Evolutionary conservation across 2,329 filamentous ascomycete species (phyloP).

Genomic region (Lojkania enalia): DNA sequence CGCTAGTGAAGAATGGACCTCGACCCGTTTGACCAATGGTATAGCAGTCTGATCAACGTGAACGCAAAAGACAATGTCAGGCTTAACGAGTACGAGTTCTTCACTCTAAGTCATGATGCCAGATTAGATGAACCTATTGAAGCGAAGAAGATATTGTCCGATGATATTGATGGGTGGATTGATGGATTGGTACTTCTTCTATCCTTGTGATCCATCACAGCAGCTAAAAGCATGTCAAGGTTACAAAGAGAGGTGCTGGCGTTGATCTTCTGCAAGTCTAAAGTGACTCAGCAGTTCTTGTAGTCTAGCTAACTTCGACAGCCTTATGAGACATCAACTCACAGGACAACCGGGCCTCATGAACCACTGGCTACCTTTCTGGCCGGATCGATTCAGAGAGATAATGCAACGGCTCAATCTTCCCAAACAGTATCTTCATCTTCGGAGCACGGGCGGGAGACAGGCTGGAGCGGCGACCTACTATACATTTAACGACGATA

Average conservation of each 20-base stretch:
- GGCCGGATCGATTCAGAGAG: neutral
- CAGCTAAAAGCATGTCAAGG: neutral
- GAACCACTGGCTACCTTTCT: constrained; percentile 3
- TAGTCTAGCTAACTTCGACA: constrained; percentile 1
- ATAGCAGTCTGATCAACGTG: constrained; percentile 5
- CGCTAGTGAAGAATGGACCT: neutral
- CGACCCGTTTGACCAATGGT: constrained; percentile 11
- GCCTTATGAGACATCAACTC: constrained; percentile 3
- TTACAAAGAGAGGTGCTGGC: neutral
- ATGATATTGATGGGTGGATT: constrained; percentile 3
- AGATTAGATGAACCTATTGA: neutral
- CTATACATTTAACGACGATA: neutral
- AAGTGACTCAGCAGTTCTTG: neutral
- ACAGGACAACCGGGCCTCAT: neutral
- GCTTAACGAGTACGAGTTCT: constrained; percentile 6
- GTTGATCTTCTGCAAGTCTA: constrained; percentile 6
- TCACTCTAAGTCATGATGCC: constrained; percentile 2
- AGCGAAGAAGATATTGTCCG: neutral
- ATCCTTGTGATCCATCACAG: neutral
- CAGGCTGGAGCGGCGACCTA: constrained; percentile 4
- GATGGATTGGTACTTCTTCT: neutral
- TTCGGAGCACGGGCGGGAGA: constrained; percentile 4
- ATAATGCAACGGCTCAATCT: constrained; percentile 5
- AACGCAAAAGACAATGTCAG: constrained; percentile 1
- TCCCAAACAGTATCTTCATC: constrained; percentile 9